Conservation (phyloP, 2,329 filamentous ascomycete genomes). For the Fusarium sp. region DNA sequence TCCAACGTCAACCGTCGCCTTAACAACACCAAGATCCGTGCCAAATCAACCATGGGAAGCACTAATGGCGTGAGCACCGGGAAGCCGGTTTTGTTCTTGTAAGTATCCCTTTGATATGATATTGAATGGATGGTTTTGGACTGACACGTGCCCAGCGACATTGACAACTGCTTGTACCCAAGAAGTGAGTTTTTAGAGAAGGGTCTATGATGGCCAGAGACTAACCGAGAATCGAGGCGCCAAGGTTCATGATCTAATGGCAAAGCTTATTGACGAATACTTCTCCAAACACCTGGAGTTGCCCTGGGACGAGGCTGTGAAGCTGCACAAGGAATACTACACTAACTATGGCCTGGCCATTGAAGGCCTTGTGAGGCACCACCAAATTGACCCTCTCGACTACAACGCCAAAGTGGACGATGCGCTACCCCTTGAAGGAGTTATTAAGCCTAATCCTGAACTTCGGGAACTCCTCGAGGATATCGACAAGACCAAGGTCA, state of each 20-base stretch:
- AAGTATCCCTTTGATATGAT: constrained; percentile 17
- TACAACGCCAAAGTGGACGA: constrained; percentile 97
- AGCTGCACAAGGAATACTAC: constrained; percentile 93
- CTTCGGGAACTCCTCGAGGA: constrained; percentile 82
- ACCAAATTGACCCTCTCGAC: constrained; percentile 93
- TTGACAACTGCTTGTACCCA: constrained; percentile 97
- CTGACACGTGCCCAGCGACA: constrained; percentile 76
- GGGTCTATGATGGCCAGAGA: constrained; percentile 4
- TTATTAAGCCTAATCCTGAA: constrained; percentile 83
- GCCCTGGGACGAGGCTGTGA: constrained; percentile 80
- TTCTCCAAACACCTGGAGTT: constrained; percentile 79
- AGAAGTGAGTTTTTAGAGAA: constrained; percentile 70
- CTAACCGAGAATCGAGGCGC: constrained; percentile 62
- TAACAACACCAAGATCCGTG: constrained; percentile 11
- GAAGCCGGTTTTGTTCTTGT: constrained; percentile 61
- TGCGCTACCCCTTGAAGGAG: constrained; percentile 85
- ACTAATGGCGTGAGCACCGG: constrained; percentile 50
- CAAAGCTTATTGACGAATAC: constrained; percentile 78
- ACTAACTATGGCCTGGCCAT: constrained; percentile 97
- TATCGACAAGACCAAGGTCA: constrained; percentile 86
- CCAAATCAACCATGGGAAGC: constrained; percentile 46
- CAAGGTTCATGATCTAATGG: constrained; percentile 91
- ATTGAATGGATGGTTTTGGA: neutral
- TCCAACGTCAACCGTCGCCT: constrained; percentile 17
- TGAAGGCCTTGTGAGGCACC: constrained; percentile 91